Evolutionary conservation across 768 basidiomycete genomes (phyloP), one percentile per base, ranked within the genome.

Genomic region (Tulasnella sp.): DNA sequence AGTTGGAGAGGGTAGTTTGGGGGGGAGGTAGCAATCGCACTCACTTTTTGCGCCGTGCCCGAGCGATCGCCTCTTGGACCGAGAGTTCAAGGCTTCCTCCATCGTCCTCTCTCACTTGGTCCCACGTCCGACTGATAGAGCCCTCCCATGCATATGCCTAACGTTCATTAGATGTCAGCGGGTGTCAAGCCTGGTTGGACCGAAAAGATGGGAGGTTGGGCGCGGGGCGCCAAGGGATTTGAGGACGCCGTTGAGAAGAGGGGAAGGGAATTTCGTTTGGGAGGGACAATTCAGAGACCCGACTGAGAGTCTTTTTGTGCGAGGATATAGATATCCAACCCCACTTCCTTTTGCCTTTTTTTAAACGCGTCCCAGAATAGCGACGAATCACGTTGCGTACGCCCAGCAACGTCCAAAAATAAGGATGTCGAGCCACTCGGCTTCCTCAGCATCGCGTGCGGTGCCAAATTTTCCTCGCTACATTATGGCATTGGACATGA

Each of bases 101-200:
- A 82, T 96, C 97, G 83, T 99, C 98, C 83, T 99, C 97, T 83
- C 96, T 94, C 0, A 99, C 95, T 0, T 92, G 93, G 81, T 99
- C 98, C 98, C 98, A 99, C 70, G 94, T 93, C 51, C 96, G 91
- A 44, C 93, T 91, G 83, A 96, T 98, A 3, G 92, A 92, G 0
- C 94, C 97, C 83, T 99, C 97, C 97, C 97, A 99, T 40, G 95
- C 93, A 81, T 97, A 96, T 5, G 79, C 79, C 67, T 83, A 81
- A n/a, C 73, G 48, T 74, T 11, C 15, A 69, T 42, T 23, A 72
- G 23, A 20, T 39, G 67, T 61, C 61, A 2, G 26, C 37, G 23
- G 0, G 35, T 20, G 48, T 73, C 46, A 9, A 20, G 29, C 9
- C 39, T 11, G 26, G 40, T 55, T 13, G 40, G 40, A 11, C 10